Evolutionary conservation across 768 basidiomycete genomes (phyloP), one percentile per base, ranked within the genome.

Genomic region (Cystofilobasidium macerans): DNA sequence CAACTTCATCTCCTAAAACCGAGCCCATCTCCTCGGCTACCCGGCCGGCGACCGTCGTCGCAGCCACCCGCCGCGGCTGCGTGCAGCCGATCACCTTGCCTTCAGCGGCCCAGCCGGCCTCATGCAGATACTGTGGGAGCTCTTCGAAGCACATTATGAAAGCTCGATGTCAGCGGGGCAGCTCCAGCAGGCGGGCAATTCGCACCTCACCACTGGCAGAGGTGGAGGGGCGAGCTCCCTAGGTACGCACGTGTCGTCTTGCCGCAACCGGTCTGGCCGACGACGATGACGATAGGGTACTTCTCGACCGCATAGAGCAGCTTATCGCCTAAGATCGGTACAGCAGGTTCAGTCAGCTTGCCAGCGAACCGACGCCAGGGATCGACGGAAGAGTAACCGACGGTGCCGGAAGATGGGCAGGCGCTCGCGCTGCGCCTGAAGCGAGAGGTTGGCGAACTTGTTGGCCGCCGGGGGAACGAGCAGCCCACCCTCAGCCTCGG

Each of bases 221-320:
- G n/a, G 54, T 66, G 62, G 47, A 51, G 8, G 53, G 35, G 0
- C 7, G 22, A 20, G 9, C 14, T 4, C 7, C 14, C 9, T 4
- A 18, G 9, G 16, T 33, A 80, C 87, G 75, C 70, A 94, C 92
- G 94, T 69, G 94, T 99, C 9, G 92, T 94, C 78, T 99, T 98
- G 54, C 95, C 95, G 66, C 89, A 95, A 3, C 95, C 95, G 0
- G 95, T 98, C 72, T 97, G 75, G 12, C 88, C 94, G 12, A 94
- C 88, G 7, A 98, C 85, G 58, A 97, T 89, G 2, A 86, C 81
- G 12, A 92, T 86, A 5, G 86, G 86, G 73, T 86, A 82, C 61
- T 82, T 84, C 77, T 98, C 94, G 30, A 97, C 77, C 65, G 86
- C 85, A 72, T 89, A 87, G 11, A 98, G 76, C 3, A 98, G 78